Percentiles rank a stretch among this genome's conserved stretches.
Conservation (phyloP, 148 eudicot genomes). For the Dianthus caryophyllus region DNA sequence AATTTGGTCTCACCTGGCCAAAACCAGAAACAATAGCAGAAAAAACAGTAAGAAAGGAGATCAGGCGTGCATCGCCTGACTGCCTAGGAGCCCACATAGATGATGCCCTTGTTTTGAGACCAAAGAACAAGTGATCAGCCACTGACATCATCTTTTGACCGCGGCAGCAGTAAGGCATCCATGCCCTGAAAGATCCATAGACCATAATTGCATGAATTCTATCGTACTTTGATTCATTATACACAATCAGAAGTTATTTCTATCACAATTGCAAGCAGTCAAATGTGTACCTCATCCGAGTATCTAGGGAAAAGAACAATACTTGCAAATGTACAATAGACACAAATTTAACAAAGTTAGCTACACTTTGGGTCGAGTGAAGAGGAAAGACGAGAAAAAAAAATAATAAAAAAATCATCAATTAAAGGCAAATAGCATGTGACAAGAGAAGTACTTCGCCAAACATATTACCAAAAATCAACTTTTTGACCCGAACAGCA, state of each 20-base stretch:
- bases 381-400: background rate
- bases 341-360: background rate
- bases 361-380: background rate
- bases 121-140: conserved; percentile 25
- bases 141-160: conserved; percentile 36
- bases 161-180: conserved; percentile 37
- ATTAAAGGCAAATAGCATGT: too few relatives aligned
- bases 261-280: background rate
- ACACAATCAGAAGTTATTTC: background rate
- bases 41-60: too few relatives aligned
- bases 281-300: background rate
- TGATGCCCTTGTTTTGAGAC: too few relatives aligned
- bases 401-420: background rate
- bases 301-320: background rate
- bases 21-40: too few relatives aligned
- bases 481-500: too few relatives aligned
- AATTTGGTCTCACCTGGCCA: too few relatives aligned
- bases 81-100: too few relatives aligned
- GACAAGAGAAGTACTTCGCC: background rate
- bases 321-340: background rate
- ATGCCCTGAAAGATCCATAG: conserved; percentile 41
- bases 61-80: too few relatives aligned
- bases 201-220: conserved; percentile 13
- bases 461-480: background rate
- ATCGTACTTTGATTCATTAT: background rate